Evolutionary conservation across 371 early-diverging fungal species (phyloP).

Genomic region (Fennellomyces sp.): DNA sequence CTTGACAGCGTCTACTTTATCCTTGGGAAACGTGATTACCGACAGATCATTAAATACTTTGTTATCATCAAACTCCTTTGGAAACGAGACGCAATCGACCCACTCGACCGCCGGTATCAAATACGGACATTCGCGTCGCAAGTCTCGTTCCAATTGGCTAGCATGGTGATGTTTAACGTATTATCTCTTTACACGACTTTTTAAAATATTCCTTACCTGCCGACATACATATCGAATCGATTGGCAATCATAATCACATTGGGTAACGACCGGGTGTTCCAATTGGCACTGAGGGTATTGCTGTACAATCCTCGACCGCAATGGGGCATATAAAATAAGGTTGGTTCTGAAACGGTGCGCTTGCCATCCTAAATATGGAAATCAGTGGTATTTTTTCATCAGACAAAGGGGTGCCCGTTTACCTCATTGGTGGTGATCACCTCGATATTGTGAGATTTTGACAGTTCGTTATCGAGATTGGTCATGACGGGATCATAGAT

Average conservation of each 20-base stretch:
- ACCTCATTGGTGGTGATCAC: conserved; percentile 54
- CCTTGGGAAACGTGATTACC: conserved; percentile 38
- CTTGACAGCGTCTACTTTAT: conserved; percentile 2
- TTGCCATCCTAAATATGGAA: conserved; percentile 22
- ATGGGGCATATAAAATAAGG: conserved; percentile 77
- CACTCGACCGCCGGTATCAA: conserved; percentile 55
- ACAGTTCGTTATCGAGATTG: conserved; percentile 51
- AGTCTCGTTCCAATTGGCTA: conserved; percentile 54
- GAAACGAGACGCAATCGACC: conserved; percentile 35
- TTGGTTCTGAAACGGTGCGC: conserved; percentile 28
- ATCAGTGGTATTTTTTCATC: background rate
- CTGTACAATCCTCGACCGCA: conserved; percentile 68
- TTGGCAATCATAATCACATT: conserved; percentile 55
- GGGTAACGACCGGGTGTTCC: conserved; percentile 37
- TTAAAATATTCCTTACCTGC: conserved; percentile 38
- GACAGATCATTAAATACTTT: conserved; percentile 60
- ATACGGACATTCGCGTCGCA: conserved; percentile 55
- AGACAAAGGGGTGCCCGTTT: background rate
- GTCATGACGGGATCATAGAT: conserved; percentile 73
- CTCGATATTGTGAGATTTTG: conserved; percentile 31
- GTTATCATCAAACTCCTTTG: conserved; percentile 61
- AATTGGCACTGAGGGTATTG: conserved; percentile 64
- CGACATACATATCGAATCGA: conserved; percentile 62
- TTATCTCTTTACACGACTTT: background rate
- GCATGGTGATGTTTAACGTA: background rate